Percentiles rank a stretch among this genome's conserved stretches.
phyloP scores from a whole-genome alignment of 2,329 filamentous ascomycete species.

The Aspergillus melleus region DNA sequence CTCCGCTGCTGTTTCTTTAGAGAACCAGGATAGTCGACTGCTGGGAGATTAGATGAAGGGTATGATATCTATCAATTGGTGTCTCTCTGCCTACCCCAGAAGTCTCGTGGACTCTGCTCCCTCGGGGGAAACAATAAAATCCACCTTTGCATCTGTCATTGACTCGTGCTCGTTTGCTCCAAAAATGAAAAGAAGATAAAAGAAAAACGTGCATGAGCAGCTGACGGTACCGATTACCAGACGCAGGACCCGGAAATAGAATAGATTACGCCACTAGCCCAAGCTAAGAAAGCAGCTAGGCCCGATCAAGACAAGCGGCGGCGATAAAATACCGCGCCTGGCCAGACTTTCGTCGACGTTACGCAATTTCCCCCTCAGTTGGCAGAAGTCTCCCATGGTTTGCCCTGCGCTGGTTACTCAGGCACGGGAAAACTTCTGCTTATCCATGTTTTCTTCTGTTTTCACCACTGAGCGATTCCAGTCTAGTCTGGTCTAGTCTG shows the following conservation, averaged over 20 bases:
- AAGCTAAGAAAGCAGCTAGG: background rate
- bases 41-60: background rate
- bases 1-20: background rate
- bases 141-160: background rate
- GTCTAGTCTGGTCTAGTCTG: background rate
- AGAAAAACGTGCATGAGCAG: background rate
- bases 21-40: background rate
- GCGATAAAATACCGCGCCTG: background rate
- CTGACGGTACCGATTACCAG: background rate
- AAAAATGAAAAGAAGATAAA: background rate
- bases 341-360: constrained; percentile 2
- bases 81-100: background rate
- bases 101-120: background rate
- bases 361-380: constrained; percentile 7
- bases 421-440: background rate
- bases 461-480: background rate
- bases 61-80: background rate
- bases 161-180: background rate
- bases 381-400: background rate
- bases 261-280: background rate
- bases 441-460: too few relatives aligned
- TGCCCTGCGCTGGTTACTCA: background rate
- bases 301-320: background rate
- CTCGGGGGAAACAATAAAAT: background rate
- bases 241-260: background rate